Base-by-base conservation (phyloP, 768 basidiomycete species). In the Naganishia randhawae region DNA sequence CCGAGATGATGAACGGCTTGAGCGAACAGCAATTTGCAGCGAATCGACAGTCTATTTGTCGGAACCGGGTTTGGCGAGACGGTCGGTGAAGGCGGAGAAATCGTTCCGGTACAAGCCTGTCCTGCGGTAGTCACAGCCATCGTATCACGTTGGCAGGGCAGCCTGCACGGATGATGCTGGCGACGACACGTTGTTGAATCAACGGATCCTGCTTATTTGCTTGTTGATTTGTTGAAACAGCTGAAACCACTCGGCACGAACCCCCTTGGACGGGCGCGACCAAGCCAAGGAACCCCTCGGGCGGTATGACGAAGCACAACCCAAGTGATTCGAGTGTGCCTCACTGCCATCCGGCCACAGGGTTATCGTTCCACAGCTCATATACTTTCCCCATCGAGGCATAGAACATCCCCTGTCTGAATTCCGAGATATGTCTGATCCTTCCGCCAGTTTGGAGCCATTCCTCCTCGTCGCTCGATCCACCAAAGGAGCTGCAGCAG, bases 401-500 rank as follows among this genome's bases (percentile, higher is more conserved):
- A n/a, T n/a, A n/a, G n/a, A n/a, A n/a, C n/a, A n/a, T n/a, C n/a
- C n/a, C n/a, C n/a, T n/a, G n/a, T 25, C 33, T 7, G 41, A 27
- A 27, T 25, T 25, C 0, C n/a, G 41, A 25, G 35, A 13, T 6
- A 67, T 67, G 66, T 31, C 66, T 16, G 66, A 67, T 35, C 17
- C 41, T 27, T 39, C 52, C 45, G 82, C 86, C 17, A 90, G 88
- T 73, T 84, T 92, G 13, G 93, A 97, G 81, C 92, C 92, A 0
- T 96, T 89, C 80, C 79, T 96, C 50, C 85, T 97, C 69, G 91
- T 97, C 82, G 91, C 89, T 3, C 93, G 94, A 77, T 90, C 90
- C 0, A 86, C 90, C 11, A 94, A 91, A 76, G 95, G 95, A 1
- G 92, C 92, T 0, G 91, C 90, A 0, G 92, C 93, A 0, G 93